A percentile compares a stretch with the other conserved stretches of the same genome.
Conservation (phyloP, 2,329 filamentous ascomycete genomes). For the Colletotrichum tropicicola region DNA sequence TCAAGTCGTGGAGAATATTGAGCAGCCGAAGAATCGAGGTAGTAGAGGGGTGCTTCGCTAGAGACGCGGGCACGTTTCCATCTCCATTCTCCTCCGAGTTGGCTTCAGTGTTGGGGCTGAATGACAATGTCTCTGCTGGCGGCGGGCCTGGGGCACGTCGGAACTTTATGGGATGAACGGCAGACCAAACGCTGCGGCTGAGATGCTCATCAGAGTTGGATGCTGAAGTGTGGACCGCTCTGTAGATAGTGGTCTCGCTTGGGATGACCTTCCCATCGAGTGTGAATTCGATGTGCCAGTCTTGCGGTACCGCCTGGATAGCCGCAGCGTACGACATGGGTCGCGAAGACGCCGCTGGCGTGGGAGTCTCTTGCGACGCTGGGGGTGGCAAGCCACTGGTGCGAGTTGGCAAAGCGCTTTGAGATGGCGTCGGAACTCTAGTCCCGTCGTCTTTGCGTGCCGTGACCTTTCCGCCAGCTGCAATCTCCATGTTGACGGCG, state of each 20-base stretch:
- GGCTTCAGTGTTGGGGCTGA: constrained; percentile 57
- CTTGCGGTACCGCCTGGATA: constrained; percentile 81
- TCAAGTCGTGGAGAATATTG: constrained; percentile 90
- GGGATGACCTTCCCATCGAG: constrained; percentile 84
- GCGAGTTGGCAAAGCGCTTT: constrained; percentile 55
- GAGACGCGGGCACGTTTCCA: constrained; percentile 74
- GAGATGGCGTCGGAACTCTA: constrained; percentile 82
- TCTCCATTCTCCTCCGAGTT: constrained; percentile 64
- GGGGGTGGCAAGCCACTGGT: constrained; percentile 49
- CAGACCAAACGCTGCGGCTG: constrained; percentile 86
- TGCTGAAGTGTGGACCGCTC: constrained; percentile 80
- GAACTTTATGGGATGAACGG: constrained; percentile 91
- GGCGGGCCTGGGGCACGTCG: constrained; percentile 85
- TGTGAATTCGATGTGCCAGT: constrained; percentile 98
- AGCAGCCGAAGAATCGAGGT: constrained; percentile 88
- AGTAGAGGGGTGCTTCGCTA: constrained; percentile 85
- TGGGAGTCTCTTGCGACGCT: constrained; percentile 53
- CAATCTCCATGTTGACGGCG: constrained; percentile 91
- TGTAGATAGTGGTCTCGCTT: constrained; percentile 95
- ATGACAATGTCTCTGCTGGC: constrained; percentile 74
- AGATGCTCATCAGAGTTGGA: constrained; percentile 67
- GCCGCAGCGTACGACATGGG: constrained; percentile 87
- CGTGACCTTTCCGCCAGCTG: constrained; percentile 85
- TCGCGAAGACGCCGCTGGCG: constrained; percentile 64
- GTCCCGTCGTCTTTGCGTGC: constrained; percentile 93